These are phyloP conservation scores for Eucalyptus erythrocorys DNA, from an alignment of 345 rosid species.

Conservation along the genomic window DNA sequence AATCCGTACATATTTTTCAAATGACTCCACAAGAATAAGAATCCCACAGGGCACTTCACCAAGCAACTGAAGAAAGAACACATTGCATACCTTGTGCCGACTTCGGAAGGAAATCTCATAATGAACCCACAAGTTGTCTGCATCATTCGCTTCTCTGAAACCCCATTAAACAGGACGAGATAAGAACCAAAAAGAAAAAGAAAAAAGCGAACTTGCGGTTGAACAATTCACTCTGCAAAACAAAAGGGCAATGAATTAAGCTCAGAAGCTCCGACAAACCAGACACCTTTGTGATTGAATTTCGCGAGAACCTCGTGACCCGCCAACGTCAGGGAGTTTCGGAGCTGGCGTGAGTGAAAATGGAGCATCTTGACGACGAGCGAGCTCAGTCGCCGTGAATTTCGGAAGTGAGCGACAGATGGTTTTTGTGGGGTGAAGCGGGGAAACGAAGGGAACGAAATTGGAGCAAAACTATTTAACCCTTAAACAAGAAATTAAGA, in stretches of 20 bases:
- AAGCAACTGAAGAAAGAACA: background rate
- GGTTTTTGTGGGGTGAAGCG: background rate
- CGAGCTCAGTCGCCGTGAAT: background rate
- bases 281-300: background rate
- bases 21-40: background rate
- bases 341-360: background rate
- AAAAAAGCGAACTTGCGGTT: background rate
- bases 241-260: background rate
- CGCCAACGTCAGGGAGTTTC: background rate
- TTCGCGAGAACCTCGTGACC: background rate
- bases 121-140: background rate
- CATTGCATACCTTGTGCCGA: background rate
- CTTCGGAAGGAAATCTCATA: background rate
- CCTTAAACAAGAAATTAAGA: background rate
- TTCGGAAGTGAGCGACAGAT: background rate
- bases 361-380: background rate
- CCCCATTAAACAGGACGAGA: background rate
- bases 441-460: background rate
- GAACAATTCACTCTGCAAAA: background rate
- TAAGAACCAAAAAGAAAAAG: fast-evolving
- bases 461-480: background rate
- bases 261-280: background rate
- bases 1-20: conserved; percentile 4
- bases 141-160: background rate
- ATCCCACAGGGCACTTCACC: background rate